Base-by-base conservation (phyloP, 2,329 filamentous ascomycete species). In the Epichloe aotearoae region DNA sequence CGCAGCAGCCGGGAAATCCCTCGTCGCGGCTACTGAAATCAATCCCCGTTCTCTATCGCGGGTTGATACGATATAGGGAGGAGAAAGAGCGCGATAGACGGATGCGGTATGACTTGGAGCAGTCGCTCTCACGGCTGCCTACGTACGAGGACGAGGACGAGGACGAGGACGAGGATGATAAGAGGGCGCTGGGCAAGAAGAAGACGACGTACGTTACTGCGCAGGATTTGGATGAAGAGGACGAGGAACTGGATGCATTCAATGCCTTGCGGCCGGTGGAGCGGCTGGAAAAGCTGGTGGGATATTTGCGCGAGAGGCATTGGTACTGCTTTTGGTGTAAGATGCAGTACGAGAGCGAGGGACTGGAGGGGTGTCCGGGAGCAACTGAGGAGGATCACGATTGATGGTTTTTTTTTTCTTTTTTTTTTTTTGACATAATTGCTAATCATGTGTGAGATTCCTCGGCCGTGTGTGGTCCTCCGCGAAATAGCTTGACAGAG, bases 241-340 rank as follows among this genome's bases (percentile, higher is more conserved):
- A 96, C 59, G 64, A 76, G 5, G 89, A 95, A 64, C 69, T 97
- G 52, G 83, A 90, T 30, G 83, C 80, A 51, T 96, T 95, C 59
- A 82, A 89, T 60, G 77, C 76, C 2, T 69, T 91, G 43, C 77
- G 82, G 20, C 72, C 80, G 2, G 70, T 70, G 1, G 84, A 94
- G 59, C 79, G 80, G 56, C 68, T 97, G 54, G 69, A 72, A 8
- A 79, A 73, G 57, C 66, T 94, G 14, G 75, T 95, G 10, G 64
- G 69, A 17, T 82, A 86, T 66, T 66, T 98, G 50, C 77, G 93
- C 38, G 72, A 80, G 46, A 77, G 77, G 61, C 80, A 88, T 61
- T 68, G 74, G 43, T 98, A 98, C 64, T 98, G 93, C 69, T 95
- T 96, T 64, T 98, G 90, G 86, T 98, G 93, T 69, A 97, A 96